These are phyloP conservation scores for Sordariomycetes sp. DNA, from an alignment of 2,329 filamentous ascomycete genomes.

Conservation along the genomic window DNA sequence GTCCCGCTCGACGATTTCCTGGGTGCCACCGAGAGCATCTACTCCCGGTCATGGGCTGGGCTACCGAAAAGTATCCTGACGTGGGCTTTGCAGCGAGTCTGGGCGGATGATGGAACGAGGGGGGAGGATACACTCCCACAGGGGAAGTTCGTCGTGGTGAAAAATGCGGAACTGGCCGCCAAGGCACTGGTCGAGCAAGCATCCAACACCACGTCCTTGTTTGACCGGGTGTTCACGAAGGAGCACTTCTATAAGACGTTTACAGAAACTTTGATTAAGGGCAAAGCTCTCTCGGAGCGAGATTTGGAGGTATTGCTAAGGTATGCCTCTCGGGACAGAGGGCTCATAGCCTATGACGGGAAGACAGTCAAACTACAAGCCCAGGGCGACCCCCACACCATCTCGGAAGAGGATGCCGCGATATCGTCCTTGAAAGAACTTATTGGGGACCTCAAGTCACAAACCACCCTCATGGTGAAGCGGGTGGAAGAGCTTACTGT, in stretches of 20 bases:
- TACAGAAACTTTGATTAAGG: slow-evolving; percentile 36
- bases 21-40: slow-evolving; percentile 56
- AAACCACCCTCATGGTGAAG: slow-evolving; percentile 55
- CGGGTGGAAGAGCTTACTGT: slow-evolving; percentile 56
- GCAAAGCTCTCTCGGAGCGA: slow-evolving; percentile 41
- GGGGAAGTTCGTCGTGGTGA: slow-evolving; percentile 55
- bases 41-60: slow-evolving; percentile 56
- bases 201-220: slow-evolving; percentile 31
- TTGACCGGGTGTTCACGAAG: slow-evolving; percentile 59
- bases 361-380: slow-evolving; percentile 65
- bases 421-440: slow-evolving; percentile 78
- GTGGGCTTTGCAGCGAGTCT: slow-evolving; percentile 66
- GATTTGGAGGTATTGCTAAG: slow-evolving; percentile 62
- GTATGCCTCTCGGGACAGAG: slow-evolving; percentile 60
- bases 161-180: slow-evolving; percentile 49
- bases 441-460: slow-evolving; percentile 61
- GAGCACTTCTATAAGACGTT: slow-evolving; percentile 53
- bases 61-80: slow-evolving; percentile 59
- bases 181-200: slow-evolving; percentile 39
- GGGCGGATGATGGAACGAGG: slow-evolving; percentile 38
- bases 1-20: slow-evolving; percentile 63
- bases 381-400: slow-evolving; percentile 23
- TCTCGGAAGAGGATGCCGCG: slow-evolving; percentile 69
- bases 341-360: slow-evolving; percentile 46
- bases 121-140: slow-evolving; percentile 45